Evolutionary conservation across 2,329 filamentous ascomycete genomes (phyloP), one percentile per base, ranked within the genome.

Genomic region (Colletotrichum tofieldiae): DNA sequence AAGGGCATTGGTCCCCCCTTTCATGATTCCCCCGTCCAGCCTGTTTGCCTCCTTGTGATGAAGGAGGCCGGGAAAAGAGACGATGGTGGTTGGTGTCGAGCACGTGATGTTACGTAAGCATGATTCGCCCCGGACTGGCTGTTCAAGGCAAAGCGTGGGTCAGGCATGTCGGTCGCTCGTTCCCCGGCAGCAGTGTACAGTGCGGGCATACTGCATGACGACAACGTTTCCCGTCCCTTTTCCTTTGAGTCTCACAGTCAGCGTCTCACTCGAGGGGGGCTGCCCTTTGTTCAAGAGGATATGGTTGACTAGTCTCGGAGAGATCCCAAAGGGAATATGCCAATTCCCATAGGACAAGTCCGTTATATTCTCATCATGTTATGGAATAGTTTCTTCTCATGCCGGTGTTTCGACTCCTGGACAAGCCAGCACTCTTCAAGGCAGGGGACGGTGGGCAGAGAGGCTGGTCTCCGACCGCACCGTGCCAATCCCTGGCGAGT

Each of bases 1-100:
- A 68, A 72, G 64, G 60, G 66, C 65, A 69, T 60, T 69, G 59
- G 70, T 72, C 59, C 65, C 70, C 58, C 67, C 65, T 55, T 43
- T 70, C 39, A 20, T 59, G 60, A 65, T 65, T 60, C 65, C 70
- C 70, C 60, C 70, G 65, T 65, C 39, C 32, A 65, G 45, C 47
- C 29, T 66, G 52, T 70, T 70, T 70, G 65, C 60, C 47, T 72
- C 54, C 32, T 70, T 72, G 59, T 26, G 70, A 72, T 72, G 59
- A 65, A 70, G 47, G 66, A 69, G 61, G 70, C 59, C 70, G 55
- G 59, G 66, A 70, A 62, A 68, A 54, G 60, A 49, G 60, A 72
- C 70, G 61, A 55, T 64, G 61, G 60, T 63, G 47, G 69, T 72
- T 69, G 69, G 52, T 52, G 59, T 35, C 9, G 35, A 16, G 12